Percentiles rank a stretch among this genome's conserved stretches.
phyloP scores from a whole-genome alignment of 805 yeast genomes.

The Zygotorulaspora florentina region DNA sequence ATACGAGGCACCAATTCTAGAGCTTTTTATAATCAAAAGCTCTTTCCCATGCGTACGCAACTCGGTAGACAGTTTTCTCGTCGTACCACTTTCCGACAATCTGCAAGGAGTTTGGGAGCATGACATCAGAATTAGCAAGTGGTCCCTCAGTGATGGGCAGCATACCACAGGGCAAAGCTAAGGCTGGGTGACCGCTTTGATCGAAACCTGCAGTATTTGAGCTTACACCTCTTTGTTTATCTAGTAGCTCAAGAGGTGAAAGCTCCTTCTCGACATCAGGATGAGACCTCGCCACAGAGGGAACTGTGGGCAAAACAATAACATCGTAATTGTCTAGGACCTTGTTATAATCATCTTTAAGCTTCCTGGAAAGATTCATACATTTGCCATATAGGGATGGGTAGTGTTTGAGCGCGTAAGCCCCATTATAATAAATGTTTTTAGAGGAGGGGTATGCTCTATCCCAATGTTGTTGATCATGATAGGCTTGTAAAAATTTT shows the following conservation, averaged over 20 bases:
- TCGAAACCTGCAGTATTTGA: neutral
- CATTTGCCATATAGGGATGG: neutral
- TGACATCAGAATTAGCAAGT: neutral
- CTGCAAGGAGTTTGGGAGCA: neutral
- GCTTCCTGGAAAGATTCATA: neutral
- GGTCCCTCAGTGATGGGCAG: neutral
- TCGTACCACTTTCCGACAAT: neutral
- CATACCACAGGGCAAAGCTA: neutral
- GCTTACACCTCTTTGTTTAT: neutral
- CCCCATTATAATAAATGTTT: neutral
- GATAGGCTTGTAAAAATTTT: neutral
- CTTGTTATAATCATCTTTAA: neutral
- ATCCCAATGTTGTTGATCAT: neutral
- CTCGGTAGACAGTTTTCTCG: neutral
- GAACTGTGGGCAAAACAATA: neutral
- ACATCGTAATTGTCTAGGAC: neutral
- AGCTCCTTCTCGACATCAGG: neutral
- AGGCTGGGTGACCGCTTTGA: neutral
- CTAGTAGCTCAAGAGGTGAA: neutral
- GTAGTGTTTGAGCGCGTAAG: neutral
- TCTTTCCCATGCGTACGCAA: neutral
- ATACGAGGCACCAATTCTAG: no score
- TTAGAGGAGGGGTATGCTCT: neutral
- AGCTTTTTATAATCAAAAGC: neutral
- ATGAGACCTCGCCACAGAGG: neutral